phyloP scores from a whole-genome alignment of 1,139 yeast species.

The Ogataea hybrid region DNA sequence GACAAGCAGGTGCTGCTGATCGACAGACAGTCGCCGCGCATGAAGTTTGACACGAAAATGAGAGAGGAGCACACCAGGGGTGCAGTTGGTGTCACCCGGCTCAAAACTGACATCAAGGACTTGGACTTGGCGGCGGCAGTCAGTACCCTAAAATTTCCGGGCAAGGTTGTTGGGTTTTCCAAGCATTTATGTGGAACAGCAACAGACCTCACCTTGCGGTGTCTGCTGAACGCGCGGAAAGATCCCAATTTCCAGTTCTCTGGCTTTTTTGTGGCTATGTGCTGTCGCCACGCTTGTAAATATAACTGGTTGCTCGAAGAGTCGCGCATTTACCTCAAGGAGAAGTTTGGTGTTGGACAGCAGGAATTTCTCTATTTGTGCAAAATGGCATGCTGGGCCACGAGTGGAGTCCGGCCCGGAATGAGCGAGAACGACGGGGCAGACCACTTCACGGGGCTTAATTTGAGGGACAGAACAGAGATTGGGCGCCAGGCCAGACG shows the following conservation, averaged over 20 bases:
- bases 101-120: conserved; percentile 79
- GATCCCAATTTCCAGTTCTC: conserved; percentile 24
- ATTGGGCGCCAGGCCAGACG: conserved; percentile 70
- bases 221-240: conserved; percentile 44
- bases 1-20: conserved; percentile 48
- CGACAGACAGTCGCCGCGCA: conserved; percentile 75
- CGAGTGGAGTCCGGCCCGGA: conserved; percentile 56
- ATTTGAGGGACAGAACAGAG: conserved; percentile 46
- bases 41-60: conserved; percentile 76
- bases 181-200: conserved; percentile 95
- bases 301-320: conserved; percentile 50
- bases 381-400: conserved; percentile 85
- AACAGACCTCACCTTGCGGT: conserved; percentile 77
- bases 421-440: conserved; percentile 35
- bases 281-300: conserved; percentile 85
- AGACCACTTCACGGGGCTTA: conserved; percentile 44
- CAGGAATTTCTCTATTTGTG: conserved; percentile 53
- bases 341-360: conserved; percentile 28
- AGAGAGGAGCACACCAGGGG: conserved; percentile 42
- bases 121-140: conserved; percentile 51
- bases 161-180: conserved; percentile 58
- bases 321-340: conserved; percentile 39
- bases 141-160: conserved; percentile 24
- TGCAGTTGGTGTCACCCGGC: conserved; percentile 45
- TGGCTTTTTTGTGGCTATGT: conserved; percentile 85